phyloP scores from a whole-genome alignment of 176 grass and related monocot species.

The Eleusine coracana region DNA sequence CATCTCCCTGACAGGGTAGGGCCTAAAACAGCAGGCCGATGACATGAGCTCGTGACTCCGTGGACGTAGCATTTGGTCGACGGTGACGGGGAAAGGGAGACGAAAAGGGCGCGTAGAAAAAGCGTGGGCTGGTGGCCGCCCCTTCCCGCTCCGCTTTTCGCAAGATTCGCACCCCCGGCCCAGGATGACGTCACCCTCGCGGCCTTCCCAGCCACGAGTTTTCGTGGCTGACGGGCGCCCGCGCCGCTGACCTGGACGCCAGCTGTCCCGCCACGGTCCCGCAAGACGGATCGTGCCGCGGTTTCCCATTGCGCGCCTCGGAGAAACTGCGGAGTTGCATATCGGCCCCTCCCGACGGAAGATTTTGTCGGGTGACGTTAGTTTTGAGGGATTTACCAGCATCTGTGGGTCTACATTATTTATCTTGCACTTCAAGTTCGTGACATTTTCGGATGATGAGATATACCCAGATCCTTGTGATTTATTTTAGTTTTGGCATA shows the following conservation, averaged over 20 bases:
- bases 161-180: background rate
- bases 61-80: background rate
- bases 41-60: background rate
- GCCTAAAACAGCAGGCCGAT: background rate
- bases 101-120: background rate
- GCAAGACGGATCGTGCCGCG: background rate
- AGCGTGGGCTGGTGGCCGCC: conserved; percentile 35
- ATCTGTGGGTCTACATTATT: too few relatives aligned
- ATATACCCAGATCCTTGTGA: background rate
- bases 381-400: too few relatives aligned
- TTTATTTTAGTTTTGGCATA: background rate
- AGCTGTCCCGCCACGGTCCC: conserved; percentile 13
- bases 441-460: too few relatives aligned
- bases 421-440: too few relatives aligned
- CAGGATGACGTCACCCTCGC: conserved; percentile 32
- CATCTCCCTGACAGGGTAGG: background rate
- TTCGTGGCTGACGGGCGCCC: conserved; percentile 45
- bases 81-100: background rate
- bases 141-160: conserved; percentile 46
- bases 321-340: fast-evolving
- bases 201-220: conserved; percentile 59
- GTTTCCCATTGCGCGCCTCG: background rate
- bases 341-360: background rate
- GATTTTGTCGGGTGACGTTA: background rate
- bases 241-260: conserved; percentile 58